Conservation (phyloP, 495 filamentous ascomycete genomes). For the Chlorociboria aeruginascens region DNA sequence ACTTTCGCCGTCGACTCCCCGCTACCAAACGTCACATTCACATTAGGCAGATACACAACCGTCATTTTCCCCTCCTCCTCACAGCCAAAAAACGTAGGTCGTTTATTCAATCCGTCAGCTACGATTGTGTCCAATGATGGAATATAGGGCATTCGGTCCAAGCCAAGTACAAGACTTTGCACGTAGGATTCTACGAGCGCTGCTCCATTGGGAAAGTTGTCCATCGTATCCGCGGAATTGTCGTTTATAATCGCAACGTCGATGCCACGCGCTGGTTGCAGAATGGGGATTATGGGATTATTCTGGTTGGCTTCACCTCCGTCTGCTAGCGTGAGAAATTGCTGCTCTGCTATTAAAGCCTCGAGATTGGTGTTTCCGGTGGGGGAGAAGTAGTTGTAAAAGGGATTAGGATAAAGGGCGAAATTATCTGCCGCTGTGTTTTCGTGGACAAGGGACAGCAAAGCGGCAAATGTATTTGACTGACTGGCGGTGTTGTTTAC, state of each 20-base stretch:
- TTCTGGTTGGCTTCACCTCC: constrained; percentile 30
- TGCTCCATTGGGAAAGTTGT: constrained; percentile 29
- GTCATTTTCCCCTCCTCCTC: constrained; percentile 19
- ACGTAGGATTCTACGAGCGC: constrained; percentile 25
- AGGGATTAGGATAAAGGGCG: constrained; percentile 32
- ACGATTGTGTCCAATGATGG: constrained; percentile 22
- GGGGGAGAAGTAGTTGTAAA: constrained; percentile 21
- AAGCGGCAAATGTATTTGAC: constrained; percentile 3
- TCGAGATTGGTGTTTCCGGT: no score
- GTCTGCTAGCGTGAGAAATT: constrained; percentile 23
- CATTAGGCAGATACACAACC: constrained; percentile 31
- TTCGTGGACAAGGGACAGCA: constrained; percentile 1
- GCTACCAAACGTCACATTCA: constrained; percentile 16
- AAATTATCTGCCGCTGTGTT: constrained; percentile 16
- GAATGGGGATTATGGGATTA: constrained; percentile 32
- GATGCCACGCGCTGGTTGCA: constrained; percentile 25
- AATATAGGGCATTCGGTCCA: constrained; percentile 26
- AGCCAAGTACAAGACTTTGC: constrained; percentile 17
- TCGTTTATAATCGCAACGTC: constrained; percentile 33
- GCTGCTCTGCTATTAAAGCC: constrained; percentile 17
- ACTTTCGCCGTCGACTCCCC: constrained; percentile 2
- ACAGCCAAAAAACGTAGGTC: constrained; percentile 33
- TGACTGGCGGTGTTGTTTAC: not conserved
- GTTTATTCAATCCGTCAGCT: constrained; percentile 22
- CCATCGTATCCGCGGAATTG: constrained; percentile 27